Conservation (phyloP, 345 rosid genomes). For the Stellera chamaejasme region DNA sequence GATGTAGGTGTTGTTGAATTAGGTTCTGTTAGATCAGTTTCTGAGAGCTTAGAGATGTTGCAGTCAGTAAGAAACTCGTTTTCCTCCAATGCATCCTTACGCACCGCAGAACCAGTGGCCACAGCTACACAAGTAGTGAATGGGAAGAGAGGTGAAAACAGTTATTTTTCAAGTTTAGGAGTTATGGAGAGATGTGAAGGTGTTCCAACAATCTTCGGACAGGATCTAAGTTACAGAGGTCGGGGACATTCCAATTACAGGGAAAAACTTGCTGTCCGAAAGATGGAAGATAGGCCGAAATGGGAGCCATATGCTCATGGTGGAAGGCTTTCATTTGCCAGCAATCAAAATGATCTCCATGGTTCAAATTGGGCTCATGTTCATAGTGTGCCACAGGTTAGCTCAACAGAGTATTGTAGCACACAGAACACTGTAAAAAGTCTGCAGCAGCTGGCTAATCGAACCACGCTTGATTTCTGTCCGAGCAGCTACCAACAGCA, state of each 20-base stretch:
- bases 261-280: conserved; percentile 80
- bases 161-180: conserved; percentile 29
- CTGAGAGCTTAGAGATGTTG: conserved; percentile 57
- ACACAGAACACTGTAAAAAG: conserved; percentile 31
- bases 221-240: conserved; percentile 42
- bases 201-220: conserved; percentile 68
- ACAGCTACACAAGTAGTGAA: conserved; percentile 19
- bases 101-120: conserved; percentile 25
- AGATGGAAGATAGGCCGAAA: conserved; percentile 66
- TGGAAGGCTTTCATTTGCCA: conserved; percentile 30
- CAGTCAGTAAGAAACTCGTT: conserved; percentile 45
- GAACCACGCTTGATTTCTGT: conserved; percentile 35
- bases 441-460: conserved; percentile 41
- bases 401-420: conserved; percentile 30
- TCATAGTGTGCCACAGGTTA: conserved; percentile 37
- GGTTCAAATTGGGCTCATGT: conserved; percentile 49
- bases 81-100: conserved; percentile 28
- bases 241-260: conserved; percentile 40
- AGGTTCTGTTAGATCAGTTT: conserved; percentile 78
- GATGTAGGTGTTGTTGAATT: conserved; percentile 90
- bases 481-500: conserved; percentile 37
- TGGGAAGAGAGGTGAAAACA: conserved; percentile 43
- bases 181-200: conserved; percentile 39
- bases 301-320: conserved; percentile 52
- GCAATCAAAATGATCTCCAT: conserved; percentile 36